These are phyloP conservation scores for Hyaloperonospora arabidopsidis DNA, from an alignment of 352 stramenopile genomes.

Conservation along the genomic window DNA sequence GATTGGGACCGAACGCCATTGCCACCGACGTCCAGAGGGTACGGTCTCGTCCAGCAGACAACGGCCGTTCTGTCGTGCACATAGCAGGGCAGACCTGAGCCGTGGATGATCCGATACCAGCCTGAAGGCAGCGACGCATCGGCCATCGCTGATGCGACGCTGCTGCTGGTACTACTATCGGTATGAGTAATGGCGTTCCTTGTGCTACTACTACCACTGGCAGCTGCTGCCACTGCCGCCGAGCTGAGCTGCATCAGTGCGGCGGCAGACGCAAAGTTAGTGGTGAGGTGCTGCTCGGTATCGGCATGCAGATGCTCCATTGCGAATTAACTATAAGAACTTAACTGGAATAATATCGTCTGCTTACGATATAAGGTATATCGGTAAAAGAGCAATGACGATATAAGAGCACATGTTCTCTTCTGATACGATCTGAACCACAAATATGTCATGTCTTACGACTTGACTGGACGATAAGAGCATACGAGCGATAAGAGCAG, in stretches of 20 bases:
- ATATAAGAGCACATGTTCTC: too few species aligned
- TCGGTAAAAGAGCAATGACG: too few species aligned
- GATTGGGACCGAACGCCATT: slow-evolving; percentile 20
- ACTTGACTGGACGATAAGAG: too few species aligned
- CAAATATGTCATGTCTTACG: too few species aligned
- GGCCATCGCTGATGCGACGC: slow-evolving; percentile 2
- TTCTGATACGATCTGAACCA: too few species aligned
- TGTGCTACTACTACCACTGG: neutral
- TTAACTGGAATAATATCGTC: too few species aligned
- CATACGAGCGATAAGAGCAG: too few species aligned
- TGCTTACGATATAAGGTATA: too few species aligned
- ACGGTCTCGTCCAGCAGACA: slow-evolving; percentile 69
- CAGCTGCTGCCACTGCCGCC: slow-evolving; percentile 20
- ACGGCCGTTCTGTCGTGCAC: slow-evolving; percentile 44
- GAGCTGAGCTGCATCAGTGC: slow-evolving; percentile 53
- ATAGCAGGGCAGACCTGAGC: slow-evolving; percentile 63
- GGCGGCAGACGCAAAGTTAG: neutral
- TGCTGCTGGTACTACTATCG: slow-evolving; percentile 3
- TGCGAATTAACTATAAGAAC: too few species aligned
- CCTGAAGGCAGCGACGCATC: slow-evolving; percentile 44
- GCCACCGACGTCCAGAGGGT: slow-evolving; percentile 35
- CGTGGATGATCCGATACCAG: slow-evolving; percentile 57
- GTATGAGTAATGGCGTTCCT: slow-evolving; percentile 1
- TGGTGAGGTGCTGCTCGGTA: too few species aligned
- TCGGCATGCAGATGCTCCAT: too few species aligned